These are phyloP conservation scores for Helicocarpus griseus DNA, from an alignment of 2,329 filamentous ascomycete genomes.

Conservation along the genomic window DNA sequence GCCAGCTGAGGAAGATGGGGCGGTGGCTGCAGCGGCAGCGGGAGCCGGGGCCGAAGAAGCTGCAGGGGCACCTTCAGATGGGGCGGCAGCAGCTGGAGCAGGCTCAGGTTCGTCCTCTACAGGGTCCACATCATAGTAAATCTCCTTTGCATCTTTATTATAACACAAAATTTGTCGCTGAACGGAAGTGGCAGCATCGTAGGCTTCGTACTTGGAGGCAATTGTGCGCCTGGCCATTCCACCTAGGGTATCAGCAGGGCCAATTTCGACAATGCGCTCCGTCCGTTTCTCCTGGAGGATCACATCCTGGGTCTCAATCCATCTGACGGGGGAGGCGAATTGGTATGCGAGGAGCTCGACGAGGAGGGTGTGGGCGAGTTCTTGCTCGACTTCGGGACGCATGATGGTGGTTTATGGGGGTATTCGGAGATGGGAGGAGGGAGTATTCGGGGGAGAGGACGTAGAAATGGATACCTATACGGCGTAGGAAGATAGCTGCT, in stretches of 20 bases:
- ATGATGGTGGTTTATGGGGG: conserved; percentile 39
- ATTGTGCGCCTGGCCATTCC: conserved; percentile 96
- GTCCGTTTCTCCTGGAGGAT: conserved; percentile 93
- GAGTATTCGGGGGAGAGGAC: conserved; percentile 1
- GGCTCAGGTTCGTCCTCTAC: conserved; percentile 77
- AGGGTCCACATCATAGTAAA: conserved; percentile 97
- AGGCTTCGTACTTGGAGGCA: conserved; percentile 95
- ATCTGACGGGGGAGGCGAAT: conserved; percentile 96
- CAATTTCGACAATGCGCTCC: conserved; percentile 95
- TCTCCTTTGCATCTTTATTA: conserved; percentile 98
- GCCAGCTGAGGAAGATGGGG: conserved; percentile 62
- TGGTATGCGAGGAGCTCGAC: conserved; percentile 98
- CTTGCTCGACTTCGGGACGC: conserved; percentile 98
- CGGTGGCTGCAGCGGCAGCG: conserved; percentile 45
- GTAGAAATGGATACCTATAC: too few relatives aligned
- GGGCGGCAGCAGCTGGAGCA: conserved; percentile 24
- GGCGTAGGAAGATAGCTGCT: too few relatives aligned
- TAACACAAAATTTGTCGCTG: conserved; percentile 98
- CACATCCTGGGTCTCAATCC: conserved; percentile 99
- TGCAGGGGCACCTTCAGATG: conserved; percentile 30
- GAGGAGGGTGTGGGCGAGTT: conserved; percentile 95
- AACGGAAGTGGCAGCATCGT: conserved; percentile 92
- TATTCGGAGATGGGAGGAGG: conserved; percentile 1
- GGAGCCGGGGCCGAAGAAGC: conserved; percentile 38
- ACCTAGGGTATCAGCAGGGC: conserved; percentile 90